Percentiles rank a stretch among this genome's conserved stretches.
These are phyloP conservation scores for Geotrichum aggregatum DNA, from an alignment of 1,139 yeast genomes.

Conservation along the genomic window DNA sequence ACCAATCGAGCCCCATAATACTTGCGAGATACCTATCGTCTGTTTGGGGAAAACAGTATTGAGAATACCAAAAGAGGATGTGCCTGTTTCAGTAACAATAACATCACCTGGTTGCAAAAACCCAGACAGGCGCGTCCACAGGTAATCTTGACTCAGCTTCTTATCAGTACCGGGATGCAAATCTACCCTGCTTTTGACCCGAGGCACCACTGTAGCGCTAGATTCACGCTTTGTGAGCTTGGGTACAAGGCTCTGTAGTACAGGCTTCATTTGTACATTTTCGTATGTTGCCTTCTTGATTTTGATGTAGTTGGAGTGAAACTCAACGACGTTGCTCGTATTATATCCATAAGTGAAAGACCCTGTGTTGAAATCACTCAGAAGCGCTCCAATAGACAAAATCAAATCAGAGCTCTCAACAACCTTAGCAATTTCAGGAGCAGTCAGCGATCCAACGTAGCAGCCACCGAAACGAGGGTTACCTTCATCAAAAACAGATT, in stretches of 20 bases:
- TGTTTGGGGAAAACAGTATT: conserved; percentile 73
- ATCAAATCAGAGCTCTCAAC: conserved; percentile 77
- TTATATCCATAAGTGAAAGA: conserved; percentile 78
- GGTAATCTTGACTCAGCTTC: conserved; percentile 66
- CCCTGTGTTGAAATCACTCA: conserved; percentile 88
- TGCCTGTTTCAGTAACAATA: conserved; percentile 82
- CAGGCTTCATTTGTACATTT: conserved; percentile 72
- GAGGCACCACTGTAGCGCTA: conserved; percentile 25
- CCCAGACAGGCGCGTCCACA: conserved; percentile 71
- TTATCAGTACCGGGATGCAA: conserved; percentile 30
- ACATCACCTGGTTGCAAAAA: conserved; percentile 79
- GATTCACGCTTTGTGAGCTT: conserved; percentile 18
- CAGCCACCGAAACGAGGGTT: conserved; percentile 80
- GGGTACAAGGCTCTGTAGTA: conserved; percentile 48
- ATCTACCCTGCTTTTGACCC: conserved; percentile 23
- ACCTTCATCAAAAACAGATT: conserved; percentile 70
- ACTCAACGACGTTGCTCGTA: conserved; percentile 76
- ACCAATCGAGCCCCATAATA: conserved; percentile 88
- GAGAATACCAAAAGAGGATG: conserved; percentile 82
- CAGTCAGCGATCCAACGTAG: conserved; percentile 74
- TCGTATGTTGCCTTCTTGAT: conserved; percentile 65
- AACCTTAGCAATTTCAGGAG: conserved; percentile 68
- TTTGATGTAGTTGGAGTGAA: conserved; percentile 84
- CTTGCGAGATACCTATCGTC: conserved; percentile 77
- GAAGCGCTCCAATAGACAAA: conserved; percentile 74